phyloP scores from a whole-genome alignment of 345 rosid species.

The Pugionium cornutum region DNA sequence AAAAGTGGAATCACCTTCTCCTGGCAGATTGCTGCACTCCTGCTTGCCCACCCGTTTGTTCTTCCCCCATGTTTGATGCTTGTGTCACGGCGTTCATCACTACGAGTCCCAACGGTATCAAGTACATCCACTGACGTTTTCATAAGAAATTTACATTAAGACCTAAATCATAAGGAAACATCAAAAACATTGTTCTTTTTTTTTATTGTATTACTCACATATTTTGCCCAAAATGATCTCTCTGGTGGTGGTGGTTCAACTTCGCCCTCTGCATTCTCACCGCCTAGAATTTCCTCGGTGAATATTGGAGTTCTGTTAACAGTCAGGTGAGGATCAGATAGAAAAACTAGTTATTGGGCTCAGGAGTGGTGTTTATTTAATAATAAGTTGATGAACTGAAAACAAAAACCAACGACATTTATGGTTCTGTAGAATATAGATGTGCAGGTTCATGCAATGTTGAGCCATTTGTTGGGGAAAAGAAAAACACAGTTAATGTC shows the following conservation, averaged over 20 bases:
- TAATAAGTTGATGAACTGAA: too few relatives aligned
- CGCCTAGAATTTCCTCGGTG: slow-evolving; percentile 26
- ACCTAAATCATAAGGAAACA: too few relatives aligned
- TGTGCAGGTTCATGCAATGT: background rate
- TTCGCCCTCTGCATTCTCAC: slow-evolving; percentile 29
- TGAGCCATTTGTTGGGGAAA: too few relatives aligned
- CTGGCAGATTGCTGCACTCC: too few relatives aligned
- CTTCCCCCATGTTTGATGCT: slow-evolving; percentile 17
- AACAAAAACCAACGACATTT: too few relatives aligned
- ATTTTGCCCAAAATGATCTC: slow-evolving; percentile 31
- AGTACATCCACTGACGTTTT: slow-evolving; percentile 28
- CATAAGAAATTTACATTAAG: too few relatives aligned
- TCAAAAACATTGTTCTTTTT: too few relatives aligned
- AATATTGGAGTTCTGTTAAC: slow-evolving; percentile 21
- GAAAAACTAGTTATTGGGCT: background rate
- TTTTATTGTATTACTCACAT: slow-evolving; percentile 5
- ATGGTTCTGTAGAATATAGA: too few relatives aligned
- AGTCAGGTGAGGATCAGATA: background rate
- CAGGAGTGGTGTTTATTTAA: too few relatives aligned
- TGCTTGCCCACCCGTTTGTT: slow-evolving; percentile 6
- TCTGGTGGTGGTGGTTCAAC: slow-evolving; percentile 13
- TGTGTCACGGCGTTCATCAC: slow-evolving; percentile 29
- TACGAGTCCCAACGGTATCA: slow-evolving; percentile 29
- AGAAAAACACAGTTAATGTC: background rate
- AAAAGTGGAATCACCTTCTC: too few relatives aligned